Evolutionary conservation across 768 basidiomycete species (phyloP).

Genomic region (Lepiota venenata): DNA sequence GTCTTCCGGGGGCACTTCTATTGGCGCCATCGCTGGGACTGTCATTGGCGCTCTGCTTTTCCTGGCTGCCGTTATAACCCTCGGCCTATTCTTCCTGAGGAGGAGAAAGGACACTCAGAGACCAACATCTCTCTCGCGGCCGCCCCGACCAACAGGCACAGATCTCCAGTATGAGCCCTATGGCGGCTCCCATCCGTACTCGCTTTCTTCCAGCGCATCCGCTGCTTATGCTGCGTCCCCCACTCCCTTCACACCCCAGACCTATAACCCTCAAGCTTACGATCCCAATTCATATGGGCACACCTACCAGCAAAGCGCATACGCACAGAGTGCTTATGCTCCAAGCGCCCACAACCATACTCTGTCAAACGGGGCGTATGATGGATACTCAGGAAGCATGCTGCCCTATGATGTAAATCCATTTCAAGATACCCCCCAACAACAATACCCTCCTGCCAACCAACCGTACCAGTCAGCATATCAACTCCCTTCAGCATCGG

Average conservation of each 20-base stretch:
- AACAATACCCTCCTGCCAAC: constrained; percentile 9
- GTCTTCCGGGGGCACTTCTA: constrained; percentile 24
- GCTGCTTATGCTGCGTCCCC: constrained; percentile 4
- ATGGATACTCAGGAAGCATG: constrained; percentile 5
- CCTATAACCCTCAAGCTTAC: constrained; percentile 2
- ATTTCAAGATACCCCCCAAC: constrained; percentile 22
- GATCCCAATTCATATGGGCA: constrained; percentile 1
- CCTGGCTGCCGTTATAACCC: constrained; percentile 45
- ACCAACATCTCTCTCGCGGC: constrained; percentile 15
- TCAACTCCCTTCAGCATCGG: constrained; percentile 17
- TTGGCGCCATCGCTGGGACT: constrained; percentile 47
- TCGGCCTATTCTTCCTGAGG: constrained; percentile 50
- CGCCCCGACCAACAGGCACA: constrained; percentile 29
- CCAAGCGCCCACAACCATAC: constrained; percentile 16
- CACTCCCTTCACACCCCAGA: constrained; percentile 1
- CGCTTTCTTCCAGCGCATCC: constrained; percentile 2
- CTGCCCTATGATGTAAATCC: constrained; percentile 21
- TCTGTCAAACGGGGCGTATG: neutral
- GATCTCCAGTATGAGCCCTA: constrained; percentile 10
- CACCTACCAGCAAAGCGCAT: constrained; percentile 3
- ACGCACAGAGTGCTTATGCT: constrained; percentile 23
- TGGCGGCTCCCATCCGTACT: constrained; percentile 1
- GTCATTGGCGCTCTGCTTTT: constrained; percentile 53
- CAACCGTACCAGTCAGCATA: constrained; percentile 14
- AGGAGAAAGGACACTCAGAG: constrained; percentile 15